A percentile compares a stretch with the other conserved stretches of the same genome.
phyloP scores from a whole-genome alignment of 139 green algal genomes.

The Volvox reticuliferus region DNA sequence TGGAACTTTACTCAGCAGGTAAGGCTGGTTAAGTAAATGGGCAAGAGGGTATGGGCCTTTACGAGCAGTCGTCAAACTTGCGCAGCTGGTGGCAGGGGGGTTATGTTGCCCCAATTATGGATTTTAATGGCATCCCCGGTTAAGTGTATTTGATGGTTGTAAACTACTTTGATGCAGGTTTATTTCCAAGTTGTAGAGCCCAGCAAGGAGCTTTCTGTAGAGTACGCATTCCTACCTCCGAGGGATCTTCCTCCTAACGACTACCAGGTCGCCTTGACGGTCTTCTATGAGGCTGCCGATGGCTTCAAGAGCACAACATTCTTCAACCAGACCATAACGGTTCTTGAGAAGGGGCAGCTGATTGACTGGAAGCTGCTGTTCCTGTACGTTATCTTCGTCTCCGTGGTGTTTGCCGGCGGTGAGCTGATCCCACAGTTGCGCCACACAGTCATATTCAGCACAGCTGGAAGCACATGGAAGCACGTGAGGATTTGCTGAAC shows the following conservation, averaged over 20 bases:
- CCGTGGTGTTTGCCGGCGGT: constrained; percentile 62
- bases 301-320: constrained; percentile 68
- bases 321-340: constrained; percentile 84
- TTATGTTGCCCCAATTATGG: too few relatives aligned
- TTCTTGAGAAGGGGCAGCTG: constrained; percentile 68
- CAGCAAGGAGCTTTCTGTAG: constrained; percentile 71
- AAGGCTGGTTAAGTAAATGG: neutral
- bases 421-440: constrained; percentile 14
- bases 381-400: constrained; percentile 66
- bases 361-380: constrained; percentile 80
- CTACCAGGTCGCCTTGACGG: constrained; percentile 65
- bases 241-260: constrained; percentile 62
- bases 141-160: neutral
- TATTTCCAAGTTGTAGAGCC: constrained; percentile 63
- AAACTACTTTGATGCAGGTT: constrained; percentile 40
- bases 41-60: neutral
- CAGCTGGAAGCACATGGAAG: too few relatives aligned
- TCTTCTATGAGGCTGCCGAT: constrained; percentile 63
- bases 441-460: too few relatives aligned
- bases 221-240: constrained; percentile 79
- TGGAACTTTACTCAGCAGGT: constrained; percentile 84
- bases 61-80: too few relatives aligned
- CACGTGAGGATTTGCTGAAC: too few relatives aligned
- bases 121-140: too few relatives aligned
- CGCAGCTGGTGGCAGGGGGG: too few relatives aligned